Conservation (phyloP, 2,329 filamentous ascomycete genomes). For the Sclerotinia subarctica region DNA sequence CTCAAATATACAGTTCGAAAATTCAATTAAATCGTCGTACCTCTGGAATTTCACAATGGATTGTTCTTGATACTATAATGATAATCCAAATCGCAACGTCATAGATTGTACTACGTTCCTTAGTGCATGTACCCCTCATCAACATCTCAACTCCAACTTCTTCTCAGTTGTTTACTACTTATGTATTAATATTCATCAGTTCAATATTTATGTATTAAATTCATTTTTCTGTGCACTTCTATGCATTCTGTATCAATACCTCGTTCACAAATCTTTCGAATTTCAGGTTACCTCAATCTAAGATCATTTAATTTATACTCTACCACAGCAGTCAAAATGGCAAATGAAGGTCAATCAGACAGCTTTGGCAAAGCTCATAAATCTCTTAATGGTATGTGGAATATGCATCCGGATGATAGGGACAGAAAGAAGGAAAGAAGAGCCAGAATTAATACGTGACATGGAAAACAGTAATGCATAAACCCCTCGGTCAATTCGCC, state of each 20-base stretch:
- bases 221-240: neutral
- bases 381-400: conserved; percentile 22
- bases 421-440: neutral
- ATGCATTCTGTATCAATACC: conserved; percentile 4
- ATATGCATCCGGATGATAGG: conserved; percentile 18
- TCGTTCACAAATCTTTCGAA: neutral
- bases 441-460: neutral
- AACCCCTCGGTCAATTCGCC: conserved; percentile 56
- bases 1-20: neutral
- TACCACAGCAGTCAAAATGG: neutral
- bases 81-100: conserved; percentile 8
- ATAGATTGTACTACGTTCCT: neutral
- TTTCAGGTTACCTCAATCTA: neutral
- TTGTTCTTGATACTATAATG: neutral
- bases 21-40: neutral
- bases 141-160: neutral
- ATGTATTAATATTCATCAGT: neutral
- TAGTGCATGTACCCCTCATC: conserved; percentile 4
- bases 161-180: neutral
- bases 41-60: neutral
- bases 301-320: neutral
- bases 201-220: neutral
- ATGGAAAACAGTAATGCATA: conserved; percentile 49
- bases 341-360: neutral
- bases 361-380: conserved; percentile 17